Evolutionary conservation across 352 stramenopile genomes (phyloP).

Genomic region (Phytopythium oedochilum): DNA sequence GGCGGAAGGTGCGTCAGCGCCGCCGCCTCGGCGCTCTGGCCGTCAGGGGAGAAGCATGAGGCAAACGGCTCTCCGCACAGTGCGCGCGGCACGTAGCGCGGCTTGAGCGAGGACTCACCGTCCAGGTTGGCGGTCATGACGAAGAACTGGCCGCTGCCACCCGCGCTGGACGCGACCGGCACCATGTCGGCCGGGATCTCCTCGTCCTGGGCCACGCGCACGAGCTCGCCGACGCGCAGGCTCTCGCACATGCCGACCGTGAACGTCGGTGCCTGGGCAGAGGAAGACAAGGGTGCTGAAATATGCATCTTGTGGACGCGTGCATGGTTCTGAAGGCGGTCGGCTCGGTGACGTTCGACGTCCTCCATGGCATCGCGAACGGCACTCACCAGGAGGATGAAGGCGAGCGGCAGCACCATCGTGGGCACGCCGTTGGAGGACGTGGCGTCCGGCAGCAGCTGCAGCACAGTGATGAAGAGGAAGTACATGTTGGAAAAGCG

Average conservation of each 20-base stretch:
- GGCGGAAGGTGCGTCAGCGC: slow-evolving; percentile 11
- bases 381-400: slow-evolving; percentile 83
- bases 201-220: slow-evolving; percentile 71
- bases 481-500: slow-evolving; percentile 92
- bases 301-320: slow-evolving; percentile 21
- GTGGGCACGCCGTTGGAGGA: slow-evolving; percentile 79
- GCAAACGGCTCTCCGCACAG: slow-evolving; percentile 19
- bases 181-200: slow-evolving; percentile 67
- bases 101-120: slow-evolving; percentile 87
- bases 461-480: slow-evolving; percentile 81
- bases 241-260: slow-evolving; percentile 26
- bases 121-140: slow-evolving; percentile 87
- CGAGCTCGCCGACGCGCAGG: slow-evolving; percentile 74
- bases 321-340: slow-evolving; percentile 55
- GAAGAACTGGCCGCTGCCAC: slow-evolving; percentile 56
- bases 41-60: slow-evolving; percentile 19
- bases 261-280: slow-evolving; percentile 17
- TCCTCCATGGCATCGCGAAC: slow-evolving; percentile 83
- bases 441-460: slow-evolving; percentile 79
- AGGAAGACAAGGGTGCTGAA: neutral
- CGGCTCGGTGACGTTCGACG: slow-evolving; percentile 61
- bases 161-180: slow-evolving; percentile 46
- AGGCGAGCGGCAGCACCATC: slow-evolving; percentile 77
- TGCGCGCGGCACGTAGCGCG: slow-evolving; percentile 45
- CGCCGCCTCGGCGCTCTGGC: slow-evolving; percentile 11